Conservation (phyloP, 768 basidiomycete species). For the Boletus tomentosulus region DNA sequence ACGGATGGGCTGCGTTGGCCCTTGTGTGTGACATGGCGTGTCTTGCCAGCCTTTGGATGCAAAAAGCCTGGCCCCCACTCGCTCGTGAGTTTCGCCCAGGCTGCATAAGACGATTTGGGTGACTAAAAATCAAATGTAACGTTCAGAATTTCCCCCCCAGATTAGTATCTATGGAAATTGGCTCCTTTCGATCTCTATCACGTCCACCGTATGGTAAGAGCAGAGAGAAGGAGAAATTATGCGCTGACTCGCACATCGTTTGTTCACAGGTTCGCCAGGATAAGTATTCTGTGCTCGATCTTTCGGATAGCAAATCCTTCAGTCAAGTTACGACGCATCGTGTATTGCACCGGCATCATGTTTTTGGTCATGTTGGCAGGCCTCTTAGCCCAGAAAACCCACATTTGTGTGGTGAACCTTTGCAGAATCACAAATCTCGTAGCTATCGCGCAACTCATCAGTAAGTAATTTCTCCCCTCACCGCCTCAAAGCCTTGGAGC, state of each 20-base stretch:
- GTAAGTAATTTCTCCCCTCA: conserved; percentile 11
- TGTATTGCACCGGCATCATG: conserved; percentile 13
- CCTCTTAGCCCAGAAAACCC: conserved; percentile 18
- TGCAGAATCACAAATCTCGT: conserved; percentile 8
- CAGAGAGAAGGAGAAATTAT: too few species aligned
- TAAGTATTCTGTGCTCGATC: conserved; percentile 27
- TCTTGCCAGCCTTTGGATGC: conserved; percentile 20
- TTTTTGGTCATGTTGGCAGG: conserved; percentile 16
- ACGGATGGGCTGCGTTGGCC: conserved; percentile 23
- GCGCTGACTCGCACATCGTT: background rate
- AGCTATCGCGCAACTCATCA: conserved; percentile 21
- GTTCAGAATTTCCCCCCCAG: background rate
- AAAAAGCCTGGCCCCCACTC: background rate
- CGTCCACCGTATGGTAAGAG: conserved; percentile 20
- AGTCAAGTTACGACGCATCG: conserved; percentile 5
- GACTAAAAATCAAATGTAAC: background rate
- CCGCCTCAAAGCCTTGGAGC: background rate
- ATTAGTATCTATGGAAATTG: conserved; percentile 5
- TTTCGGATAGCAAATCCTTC: conserved; percentile 18
- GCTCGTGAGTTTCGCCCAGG: conserved; percentile 9
- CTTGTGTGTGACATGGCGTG: conserved; percentile 21
- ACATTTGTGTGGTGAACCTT: background rate
- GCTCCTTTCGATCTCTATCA: conserved; percentile 20
- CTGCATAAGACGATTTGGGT: background rate
- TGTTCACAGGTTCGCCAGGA: conserved; percentile 20